Conservation (phyloP, 805 yeast genomes). For the Tetrapisispora pingtungensis region DNA sequence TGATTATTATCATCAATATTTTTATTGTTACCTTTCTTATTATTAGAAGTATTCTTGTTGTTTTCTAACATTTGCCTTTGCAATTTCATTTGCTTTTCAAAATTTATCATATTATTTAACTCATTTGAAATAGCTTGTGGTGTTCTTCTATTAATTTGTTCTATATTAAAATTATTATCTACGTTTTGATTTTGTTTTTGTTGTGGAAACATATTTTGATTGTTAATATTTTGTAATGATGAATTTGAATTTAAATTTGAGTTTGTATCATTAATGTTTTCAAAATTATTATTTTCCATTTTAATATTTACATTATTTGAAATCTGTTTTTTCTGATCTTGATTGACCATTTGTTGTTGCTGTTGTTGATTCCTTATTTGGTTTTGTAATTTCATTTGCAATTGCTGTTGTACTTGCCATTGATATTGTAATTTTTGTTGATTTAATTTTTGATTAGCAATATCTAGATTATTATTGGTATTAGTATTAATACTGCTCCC, state of each 20-base stretch:
- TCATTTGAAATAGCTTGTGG: slow-evolving; percentile 4
- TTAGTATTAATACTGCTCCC: too few relatives aligned
- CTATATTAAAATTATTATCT: neutral
- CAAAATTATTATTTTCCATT: slow-evolving; percentile 11
- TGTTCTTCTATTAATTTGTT: neutral
- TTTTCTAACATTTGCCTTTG: slow-evolving; percentile 1
- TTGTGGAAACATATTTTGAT: neutral
- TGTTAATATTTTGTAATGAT: neutral
- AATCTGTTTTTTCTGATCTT: slow-evolving; percentile 11
- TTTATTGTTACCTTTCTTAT: neutral
- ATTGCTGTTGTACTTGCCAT: neutral
- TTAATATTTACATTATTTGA: slow-evolving; percentile 18
- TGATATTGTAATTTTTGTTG: slow-evolving; percentile 3
- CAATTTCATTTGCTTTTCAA: slow-evolving; percentile 2
- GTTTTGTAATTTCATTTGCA: neutral
- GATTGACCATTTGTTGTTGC: neutral
- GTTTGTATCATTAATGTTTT: neutral
- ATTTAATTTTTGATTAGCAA: neutral
- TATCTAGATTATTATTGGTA: neutral
- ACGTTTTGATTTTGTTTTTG: neutral
- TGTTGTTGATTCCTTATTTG: neutral
- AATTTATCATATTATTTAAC: slow-evolving; percentile 2
- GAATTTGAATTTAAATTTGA: neutral
- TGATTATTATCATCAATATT: neutral
- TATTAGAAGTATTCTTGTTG: neutral